These are phyloP conservation scores for Parachlorella kessleri DNA, from an alignment of 139 green algal species.

Conservation along the genomic window DNA sequence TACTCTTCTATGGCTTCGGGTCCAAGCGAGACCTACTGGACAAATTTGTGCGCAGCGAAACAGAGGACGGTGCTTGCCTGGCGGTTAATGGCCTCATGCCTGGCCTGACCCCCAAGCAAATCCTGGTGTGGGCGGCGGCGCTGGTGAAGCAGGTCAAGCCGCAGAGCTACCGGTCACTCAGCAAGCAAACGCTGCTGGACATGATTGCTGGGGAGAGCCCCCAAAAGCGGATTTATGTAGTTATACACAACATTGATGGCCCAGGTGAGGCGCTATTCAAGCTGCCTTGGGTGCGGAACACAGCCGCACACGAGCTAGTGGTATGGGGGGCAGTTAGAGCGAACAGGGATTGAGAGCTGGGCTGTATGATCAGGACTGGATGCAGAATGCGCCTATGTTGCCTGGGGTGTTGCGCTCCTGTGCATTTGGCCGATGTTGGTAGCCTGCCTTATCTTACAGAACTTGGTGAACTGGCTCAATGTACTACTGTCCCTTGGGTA, in stretches of 20 bases:
- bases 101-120: constrained; percentile 50
- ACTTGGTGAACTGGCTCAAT: too few species aligned
- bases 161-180: background rate
- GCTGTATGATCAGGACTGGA: background rate
- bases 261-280: constrained; percentile 45
- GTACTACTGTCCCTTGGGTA: too few species aligned
- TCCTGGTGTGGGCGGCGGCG: constrained; percentile 31
- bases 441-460: too few species aligned
- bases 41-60: constrained; percentile 50
- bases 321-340: too few species aligned
- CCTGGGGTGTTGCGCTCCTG: too few species aligned
- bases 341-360: too few species aligned
- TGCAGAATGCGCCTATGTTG: too few species aligned
- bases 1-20: constrained; percentile 89
- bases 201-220: constrained; percentile 22
- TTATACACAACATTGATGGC: constrained; percentile 92
- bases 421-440: too few species aligned
- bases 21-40: constrained; percentile 81
- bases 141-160: constrained; percentile 9
- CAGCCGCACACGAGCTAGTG: too few species aligned
- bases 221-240: constrained; percentile 62
- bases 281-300: too few species aligned
- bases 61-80: constrained; percentile 46
- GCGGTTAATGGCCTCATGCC: constrained; percentile 56
- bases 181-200: constrained; percentile 31